Evolutionary conservation across 108 stramenopile species (phyloP), one percentile per base, ranked within the genome.

Genomic region (Cyclotella kingstonii): DNA sequence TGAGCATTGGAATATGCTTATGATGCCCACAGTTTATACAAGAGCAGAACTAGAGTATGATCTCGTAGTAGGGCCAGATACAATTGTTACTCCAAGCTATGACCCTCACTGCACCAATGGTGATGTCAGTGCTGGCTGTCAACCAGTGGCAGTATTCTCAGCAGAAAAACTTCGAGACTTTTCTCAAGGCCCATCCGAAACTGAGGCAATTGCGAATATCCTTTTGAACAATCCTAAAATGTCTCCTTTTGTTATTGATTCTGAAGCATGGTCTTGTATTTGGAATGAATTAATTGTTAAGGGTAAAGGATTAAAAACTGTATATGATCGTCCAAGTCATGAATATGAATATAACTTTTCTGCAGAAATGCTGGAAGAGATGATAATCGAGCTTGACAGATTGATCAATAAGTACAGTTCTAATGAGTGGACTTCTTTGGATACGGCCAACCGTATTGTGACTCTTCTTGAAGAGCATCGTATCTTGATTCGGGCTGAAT

Each of bases 211-310:
- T 29, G 67, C 57, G 5, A 56, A 68, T 18, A 39, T 51, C 3
- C 30, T 68, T 2, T 23, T 30, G 36, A 58, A 26, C 12, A 35
- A 58, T 33, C 12, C 38, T 2, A 58, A 38, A 12, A 68, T 50
- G 2, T 57, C 53, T 11, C 48, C 43, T 12, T 68, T 58, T 45
- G 53, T 63, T 29, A 63, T 64, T 6, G 62, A 42, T 2, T 6
- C 35, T 3, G 69, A 70, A 28, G 34, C 69, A 26, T 70, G 69
- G 69, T 27, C 54, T 23, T 70, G 69, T 27, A 70, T 70, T 31
- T 70, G 69, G 69, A 22, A 21, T 15, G 69, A 70, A 21, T 31
- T 70, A 0, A 70, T 70, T 54, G 40, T 42, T 15, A 35, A 47
- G 5, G 33, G 44, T 19, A 70, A 70, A 38, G 69, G 69, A 18